Conservation (phyloP, 768 basidiomycete genomes). For the Lanmaoa rubissima region DNA sequence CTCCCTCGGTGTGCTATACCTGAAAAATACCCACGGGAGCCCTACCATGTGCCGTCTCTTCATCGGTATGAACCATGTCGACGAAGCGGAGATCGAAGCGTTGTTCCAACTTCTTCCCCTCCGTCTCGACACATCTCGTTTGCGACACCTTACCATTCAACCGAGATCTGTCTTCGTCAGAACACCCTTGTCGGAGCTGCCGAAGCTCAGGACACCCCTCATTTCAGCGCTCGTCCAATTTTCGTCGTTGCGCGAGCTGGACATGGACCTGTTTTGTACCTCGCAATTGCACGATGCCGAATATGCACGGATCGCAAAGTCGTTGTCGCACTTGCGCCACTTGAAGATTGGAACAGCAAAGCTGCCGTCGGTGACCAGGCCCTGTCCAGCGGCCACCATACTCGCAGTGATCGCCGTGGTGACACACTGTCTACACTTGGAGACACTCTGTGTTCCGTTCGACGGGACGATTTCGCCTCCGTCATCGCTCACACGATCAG, state of each 20-base stretch:
- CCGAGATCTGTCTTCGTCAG: neutral
- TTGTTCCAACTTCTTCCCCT: neutral
- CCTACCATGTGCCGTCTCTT: neutral
- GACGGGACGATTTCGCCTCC: neutral
- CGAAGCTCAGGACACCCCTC: neutral
- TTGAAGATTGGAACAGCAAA: neutral
- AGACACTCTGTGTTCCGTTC: neutral
- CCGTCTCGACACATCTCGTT: neutral
- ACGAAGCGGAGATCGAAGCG: neutral
- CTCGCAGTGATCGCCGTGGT: neutral
- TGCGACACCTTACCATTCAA: neutral
- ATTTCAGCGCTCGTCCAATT: neutral
- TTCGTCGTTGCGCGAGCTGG: neutral
- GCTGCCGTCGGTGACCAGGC: neutral
- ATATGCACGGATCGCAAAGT: neutral
- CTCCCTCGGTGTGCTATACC: neutral
- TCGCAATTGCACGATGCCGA: neutral
- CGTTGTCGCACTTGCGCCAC: neutral
- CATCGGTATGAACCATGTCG: neutral
- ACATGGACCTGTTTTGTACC: neutral
- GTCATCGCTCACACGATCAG: neutral
- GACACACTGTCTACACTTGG: neutral
- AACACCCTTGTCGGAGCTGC: neutral
- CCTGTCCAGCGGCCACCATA: neutral
- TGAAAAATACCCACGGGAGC: neutral